Percentiles rank a stretch among this genome's conserved stretches.
These are phyloP conservation scores for Delphinella strobiligena DNA, from an alignment of 2,329 filamentous ascomycete genomes.

Conservation along the genomic window DNA sequence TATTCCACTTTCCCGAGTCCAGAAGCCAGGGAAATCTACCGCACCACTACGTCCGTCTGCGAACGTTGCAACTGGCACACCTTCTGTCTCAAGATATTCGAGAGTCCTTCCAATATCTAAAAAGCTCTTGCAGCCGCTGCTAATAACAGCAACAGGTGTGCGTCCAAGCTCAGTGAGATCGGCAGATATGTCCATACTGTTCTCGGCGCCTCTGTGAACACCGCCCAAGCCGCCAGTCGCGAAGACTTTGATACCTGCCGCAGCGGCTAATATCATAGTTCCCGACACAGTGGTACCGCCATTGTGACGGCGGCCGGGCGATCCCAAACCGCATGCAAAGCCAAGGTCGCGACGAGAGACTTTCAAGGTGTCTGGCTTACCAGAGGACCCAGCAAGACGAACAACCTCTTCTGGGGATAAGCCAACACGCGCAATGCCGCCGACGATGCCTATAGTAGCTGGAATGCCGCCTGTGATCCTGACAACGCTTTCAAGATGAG, in stretches of 20 bases:
- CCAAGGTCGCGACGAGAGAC: slow-evolving; percentile 79
- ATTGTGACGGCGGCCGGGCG: slow-evolving; percentile 57
- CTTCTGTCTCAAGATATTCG: slow-evolving; percentile 63
- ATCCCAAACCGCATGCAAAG: slow-evolving; percentile 62
- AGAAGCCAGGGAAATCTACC: slow-evolving; percentile 88
- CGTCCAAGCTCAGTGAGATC: slow-evolving; percentile 89
- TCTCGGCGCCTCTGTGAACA: slow-evolving; percentile 80
- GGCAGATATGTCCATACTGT: slow-evolving; percentile 84
- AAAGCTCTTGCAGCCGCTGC: slow-evolving; percentile 91
- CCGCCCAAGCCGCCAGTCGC: slow-evolving; percentile 91
- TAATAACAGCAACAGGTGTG: slow-evolving; percentile 77
- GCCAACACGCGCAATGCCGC: slow-evolving; percentile 73
- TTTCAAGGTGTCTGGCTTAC: slow-evolving; percentile 60
- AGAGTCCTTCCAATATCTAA: slow-evolving; percentile 83
- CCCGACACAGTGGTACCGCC: slow-evolving; percentile 89
- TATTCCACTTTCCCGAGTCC: slow-evolving; percentile 73
- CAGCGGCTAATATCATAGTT: slow-evolving; percentile 78
- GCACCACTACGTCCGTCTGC: slow-evolving; percentile 61
- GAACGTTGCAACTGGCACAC: slow-evolving; percentile 79
- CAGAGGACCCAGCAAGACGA: slow-evolving; percentile 45
- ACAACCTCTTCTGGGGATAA: slow-evolving; percentile 60
- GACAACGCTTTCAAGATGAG: slow-evolving; percentile 68
- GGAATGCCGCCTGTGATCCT: slow-evolving; percentile 72
- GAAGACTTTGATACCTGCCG: slow-evolving; percentile 84
- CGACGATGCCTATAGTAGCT: slow-evolving; percentile 79